Evolutionary conservation across 2,329 filamentous ascomycete species (phyloP).

Genomic region (Aspergillus awamori): DNA sequence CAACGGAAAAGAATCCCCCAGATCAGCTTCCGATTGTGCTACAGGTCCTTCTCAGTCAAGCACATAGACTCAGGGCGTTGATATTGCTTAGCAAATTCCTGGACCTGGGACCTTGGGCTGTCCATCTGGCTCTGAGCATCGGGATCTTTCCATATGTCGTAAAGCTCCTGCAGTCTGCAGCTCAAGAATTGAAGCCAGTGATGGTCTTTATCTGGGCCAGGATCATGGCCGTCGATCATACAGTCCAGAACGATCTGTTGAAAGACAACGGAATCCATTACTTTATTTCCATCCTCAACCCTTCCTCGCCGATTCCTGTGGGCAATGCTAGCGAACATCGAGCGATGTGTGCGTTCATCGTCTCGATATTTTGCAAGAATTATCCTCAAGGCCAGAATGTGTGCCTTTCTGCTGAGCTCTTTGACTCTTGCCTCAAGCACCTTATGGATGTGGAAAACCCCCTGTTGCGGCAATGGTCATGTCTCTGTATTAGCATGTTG

Average conservation of each 20-base stretch:
- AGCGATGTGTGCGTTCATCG: conserved; percentile 98
- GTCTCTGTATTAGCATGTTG: conserved; percentile 90
- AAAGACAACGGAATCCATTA: conserved; percentile 98
- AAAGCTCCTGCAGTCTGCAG: conserved; percentile 92
- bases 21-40: conserved; percentile 96
- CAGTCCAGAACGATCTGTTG: conserved; percentile 88
- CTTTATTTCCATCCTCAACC: conserved; percentile 90
- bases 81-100: conserved; percentile 92
- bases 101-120: conserved; percentile 95
- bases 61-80: conserved; percentile 85
- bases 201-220: conserved; percentile 99
- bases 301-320: conserved; percentile 78
- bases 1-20: conserved; percentile 80
- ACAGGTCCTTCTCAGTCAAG: conserved; percentile 93
- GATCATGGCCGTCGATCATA: conserved; percentile 90
- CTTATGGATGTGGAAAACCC: conserved; percentile 84
- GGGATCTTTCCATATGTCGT: conserved; percentile 99
- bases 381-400: conserved; percentile 91
- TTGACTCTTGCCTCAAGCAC: conserved; percentile 83
- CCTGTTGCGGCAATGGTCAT: conserved; percentile 90
- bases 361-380: conserved; percentile 94
- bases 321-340: conserved; percentile 91
- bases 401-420: conserved; percentile 86
- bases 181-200: conserved; percentile 90
- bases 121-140: conserved; percentile 96